phyloP scores from a whole-genome alignment of 2,329 filamentous ascomycete species.

The Ophiostoma tasmaniense region DNA sequence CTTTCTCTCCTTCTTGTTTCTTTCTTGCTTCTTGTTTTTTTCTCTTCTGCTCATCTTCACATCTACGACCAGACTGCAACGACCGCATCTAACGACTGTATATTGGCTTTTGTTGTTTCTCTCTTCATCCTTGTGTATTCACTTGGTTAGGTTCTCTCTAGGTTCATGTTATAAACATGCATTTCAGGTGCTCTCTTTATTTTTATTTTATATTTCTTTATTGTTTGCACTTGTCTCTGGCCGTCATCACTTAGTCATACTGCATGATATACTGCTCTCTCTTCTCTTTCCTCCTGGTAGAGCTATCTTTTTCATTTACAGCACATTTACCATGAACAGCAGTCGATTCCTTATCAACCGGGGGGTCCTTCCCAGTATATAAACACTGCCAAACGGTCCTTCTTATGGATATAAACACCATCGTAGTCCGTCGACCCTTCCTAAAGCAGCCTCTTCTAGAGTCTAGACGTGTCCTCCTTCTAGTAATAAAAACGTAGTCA shows the following conservation, averaged over 20 bases:
- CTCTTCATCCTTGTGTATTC: not conserved
- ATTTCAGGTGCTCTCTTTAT: not conserved
- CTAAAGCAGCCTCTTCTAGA: not conserved
- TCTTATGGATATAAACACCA: not conserved
- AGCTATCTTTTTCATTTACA: too few relatives aligned
- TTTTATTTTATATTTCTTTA: not conserved
- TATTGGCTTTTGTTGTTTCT: constrained; percentile 1
- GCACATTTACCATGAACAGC: too few relatives aligned
- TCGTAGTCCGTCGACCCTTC: not conserved
- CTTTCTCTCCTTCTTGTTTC: not conserved
- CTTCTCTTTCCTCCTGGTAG: too few relatives aligned
- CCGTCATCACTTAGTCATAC: too few relatives aligned
- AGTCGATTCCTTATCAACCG: too few relatives aligned
- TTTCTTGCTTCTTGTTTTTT: not conserved
- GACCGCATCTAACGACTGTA: not conserved
- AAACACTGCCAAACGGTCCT: not conserved
- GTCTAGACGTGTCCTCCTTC: not conserved
- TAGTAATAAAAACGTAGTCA: not conserved
- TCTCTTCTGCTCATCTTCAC: not conserved
- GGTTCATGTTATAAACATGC: not conserved
- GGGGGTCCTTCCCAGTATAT: not conserved
- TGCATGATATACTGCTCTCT: too few relatives aligned
- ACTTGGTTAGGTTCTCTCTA: not conserved
- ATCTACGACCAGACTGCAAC: constrained; percentile 7
- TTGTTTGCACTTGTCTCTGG: not conserved